Evolutionary conservation across 306 rosid genomes (phyloP).

Genomic region (Quercus robur): DNA sequence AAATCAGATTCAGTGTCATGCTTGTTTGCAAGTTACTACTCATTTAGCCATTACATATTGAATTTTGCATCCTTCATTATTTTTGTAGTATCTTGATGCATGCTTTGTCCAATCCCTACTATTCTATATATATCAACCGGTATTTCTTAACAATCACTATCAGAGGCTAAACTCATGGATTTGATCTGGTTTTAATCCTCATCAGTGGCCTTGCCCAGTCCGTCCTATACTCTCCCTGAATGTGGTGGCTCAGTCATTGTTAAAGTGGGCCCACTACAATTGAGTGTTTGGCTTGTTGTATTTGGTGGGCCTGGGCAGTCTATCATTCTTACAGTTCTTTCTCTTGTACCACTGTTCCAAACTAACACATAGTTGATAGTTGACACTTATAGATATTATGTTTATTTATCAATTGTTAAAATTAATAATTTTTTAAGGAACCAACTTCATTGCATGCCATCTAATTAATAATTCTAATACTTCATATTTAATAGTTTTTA

Average conservation of each 20-base stretch:
- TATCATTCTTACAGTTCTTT: neutral
- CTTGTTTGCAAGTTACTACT: neutral
- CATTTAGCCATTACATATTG: neutral
- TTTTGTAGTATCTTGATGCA: neutral
- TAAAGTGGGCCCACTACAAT: neutral
- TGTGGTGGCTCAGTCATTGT: neutral
- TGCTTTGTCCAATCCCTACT: neutral
- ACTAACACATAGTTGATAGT: neutral
- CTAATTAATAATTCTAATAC: too few species aligned
- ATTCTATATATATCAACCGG: neutral
- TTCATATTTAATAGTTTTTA: too few species aligned
- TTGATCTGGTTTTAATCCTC: neutral
- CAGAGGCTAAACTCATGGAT: neutral
- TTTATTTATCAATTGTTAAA: too few species aligned
- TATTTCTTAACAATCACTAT: neutral
- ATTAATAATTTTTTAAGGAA: too few species aligned
- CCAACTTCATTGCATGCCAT: too few species aligned
- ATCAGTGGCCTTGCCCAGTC: neutral
- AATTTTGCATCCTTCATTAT: neutral
- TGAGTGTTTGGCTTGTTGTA: neutral
- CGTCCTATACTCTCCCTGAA: neutral
- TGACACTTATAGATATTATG: too few species aligned
- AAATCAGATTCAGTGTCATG: neutral
- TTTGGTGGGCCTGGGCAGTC: neutral
- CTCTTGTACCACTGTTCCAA: neutral